phyloP scores from a whole-genome alignment of 1,284 basidiomycete genomes.

The Ganoderma meredithae region DNA sequence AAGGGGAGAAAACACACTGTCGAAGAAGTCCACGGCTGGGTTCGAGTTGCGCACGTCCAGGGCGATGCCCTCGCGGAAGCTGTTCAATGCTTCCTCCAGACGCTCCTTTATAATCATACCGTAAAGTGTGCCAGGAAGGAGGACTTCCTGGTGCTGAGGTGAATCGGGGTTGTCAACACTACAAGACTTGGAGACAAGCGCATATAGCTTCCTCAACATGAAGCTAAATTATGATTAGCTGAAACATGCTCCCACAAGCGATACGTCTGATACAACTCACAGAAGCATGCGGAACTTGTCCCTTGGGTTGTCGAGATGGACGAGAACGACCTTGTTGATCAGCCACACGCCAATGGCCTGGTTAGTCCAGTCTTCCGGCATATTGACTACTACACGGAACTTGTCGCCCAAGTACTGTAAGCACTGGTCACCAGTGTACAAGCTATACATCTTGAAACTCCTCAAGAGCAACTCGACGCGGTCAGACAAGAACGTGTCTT shows the following conservation, averaged over 20 bases:
- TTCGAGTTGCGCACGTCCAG: slow-evolving; percentile 81
- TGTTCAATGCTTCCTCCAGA: slow-evolving; percentile 88
- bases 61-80: slow-evolving; percentile 77
- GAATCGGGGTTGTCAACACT: slow-evolving; percentile 98
- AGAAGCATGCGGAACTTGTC: slow-evolving; percentile 98
- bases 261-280: slow-evolving; percentile 53
- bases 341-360: slow-evolving; percentile 86
- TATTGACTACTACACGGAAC: slow-evolving; percentile 91
- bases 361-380: slow-evolving; percentile 96
- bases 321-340: slow-evolving; percentile 87
- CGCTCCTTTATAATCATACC: slow-evolving; percentile 99
- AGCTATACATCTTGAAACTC: slow-evolving; percentile 92
- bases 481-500: slow-evolving; percentile 97
- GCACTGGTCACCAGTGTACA: slow-evolving; percentile 93
- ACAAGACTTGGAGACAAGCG: slow-evolving; percentile 90
- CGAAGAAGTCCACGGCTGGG: slow-evolving; percentile 83
- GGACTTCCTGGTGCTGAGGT: slow-evolving; percentile 97
- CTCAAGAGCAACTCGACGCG: slow-evolving; percentile 98
- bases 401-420: slow-evolving; percentile 98
- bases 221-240: slow-evolving; percentile 64
- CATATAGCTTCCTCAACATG: slow-evolving; percentile 97
- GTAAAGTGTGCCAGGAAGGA: slow-evolving; percentile 93
- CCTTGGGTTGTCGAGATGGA: slow-evolving; percentile 89
- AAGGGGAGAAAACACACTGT: slow-evolving; percentile 61
- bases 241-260: not conserved